Conservation (phyloP, 495 filamentous ascomycete species). For the Talaromyces trachyspermus region DNA sequence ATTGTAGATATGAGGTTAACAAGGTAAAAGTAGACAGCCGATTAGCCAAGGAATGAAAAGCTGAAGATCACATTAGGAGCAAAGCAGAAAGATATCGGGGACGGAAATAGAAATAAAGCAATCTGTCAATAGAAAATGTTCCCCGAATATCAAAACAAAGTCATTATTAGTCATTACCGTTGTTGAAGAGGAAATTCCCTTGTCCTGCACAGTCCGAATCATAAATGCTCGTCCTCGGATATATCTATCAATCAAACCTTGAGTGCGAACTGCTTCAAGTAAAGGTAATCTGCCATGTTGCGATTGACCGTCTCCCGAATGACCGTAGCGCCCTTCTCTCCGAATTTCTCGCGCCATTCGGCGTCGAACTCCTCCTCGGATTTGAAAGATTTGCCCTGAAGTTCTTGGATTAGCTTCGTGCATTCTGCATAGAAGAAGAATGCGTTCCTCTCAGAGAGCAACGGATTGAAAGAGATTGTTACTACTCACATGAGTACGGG, state of each 20-base stretch:
- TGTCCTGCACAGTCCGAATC: no score
- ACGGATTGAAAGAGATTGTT: neutral
- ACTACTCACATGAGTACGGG: slow-evolving; percentile 62
- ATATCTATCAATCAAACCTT: slow-evolving; percentile 37
- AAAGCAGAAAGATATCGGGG: no score
- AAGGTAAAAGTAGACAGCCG: no score
- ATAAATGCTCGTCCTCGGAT: neutral
- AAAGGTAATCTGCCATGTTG: slow-evolving; percentile 82
- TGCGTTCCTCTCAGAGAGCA: no score
- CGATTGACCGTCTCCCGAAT: slow-evolving; percentile 71
- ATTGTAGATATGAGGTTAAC: no score
- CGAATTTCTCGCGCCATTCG: slow-evolving; percentile 79
- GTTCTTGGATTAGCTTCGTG: neutral
- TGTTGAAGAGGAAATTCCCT: no score
- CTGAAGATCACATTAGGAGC: no score
- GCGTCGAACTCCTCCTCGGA: slow-evolving; percentile 63
- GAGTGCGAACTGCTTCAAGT: slow-evolving; percentile 83
- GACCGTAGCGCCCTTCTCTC: slow-evolving; percentile 62
- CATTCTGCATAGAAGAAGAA: neutral
- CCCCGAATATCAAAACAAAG: no score
- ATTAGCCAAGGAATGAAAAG: no score
- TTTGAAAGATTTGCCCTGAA: slow-evolving; percentile 49
- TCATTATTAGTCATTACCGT: no score
- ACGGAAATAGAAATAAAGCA: no score
- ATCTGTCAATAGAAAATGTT: no score